Percentiles rank a stretch among this genome's conserved stretches.
phyloP scores from a whole-genome alignment of 257 asterid genomes.

The Solanum peruvianum region DNA sequence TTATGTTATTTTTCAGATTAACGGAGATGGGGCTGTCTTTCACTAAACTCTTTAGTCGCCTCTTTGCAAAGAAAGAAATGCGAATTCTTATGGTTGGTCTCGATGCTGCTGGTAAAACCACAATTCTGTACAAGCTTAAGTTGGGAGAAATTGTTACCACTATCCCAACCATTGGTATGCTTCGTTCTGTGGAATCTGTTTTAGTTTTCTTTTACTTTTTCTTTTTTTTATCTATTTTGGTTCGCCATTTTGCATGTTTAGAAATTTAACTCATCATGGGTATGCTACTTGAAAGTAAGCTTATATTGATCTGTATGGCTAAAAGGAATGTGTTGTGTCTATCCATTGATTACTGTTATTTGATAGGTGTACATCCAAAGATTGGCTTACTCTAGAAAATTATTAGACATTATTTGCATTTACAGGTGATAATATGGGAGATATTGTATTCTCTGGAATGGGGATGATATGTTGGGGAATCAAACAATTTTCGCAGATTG shows the following conservation, averaged over 20 bases:
- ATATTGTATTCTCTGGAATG: not conserved
- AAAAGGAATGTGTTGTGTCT: not conserved
- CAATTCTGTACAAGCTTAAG: conserved; percentile 13
- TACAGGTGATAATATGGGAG: not conserved
- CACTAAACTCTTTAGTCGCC: conserved; percentile 12
- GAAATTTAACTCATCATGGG: not conserved
- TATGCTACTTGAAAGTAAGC: not conserved
- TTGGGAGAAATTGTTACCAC: conserved; percentile 8
- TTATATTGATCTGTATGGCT: not conserved
- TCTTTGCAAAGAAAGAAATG: not conserved
- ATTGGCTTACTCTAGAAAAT: not conserved
- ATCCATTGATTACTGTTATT: not conserved
- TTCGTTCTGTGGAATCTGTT: not conserved
- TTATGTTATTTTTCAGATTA: not conserved
- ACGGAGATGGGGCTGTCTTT: conserved; percentile 11
- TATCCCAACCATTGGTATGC: conserved; percentile 5
- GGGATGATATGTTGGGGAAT: not conserved
- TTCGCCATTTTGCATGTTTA: not conserved
- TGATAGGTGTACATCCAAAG: not conserved
- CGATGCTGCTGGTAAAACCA: conserved; percentile 19
- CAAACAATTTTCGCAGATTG: not conserved
- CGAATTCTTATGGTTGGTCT: conserved; percentile 12
- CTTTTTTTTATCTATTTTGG: not conserved
- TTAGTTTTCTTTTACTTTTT: not conserved
- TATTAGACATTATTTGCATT: not conserved